These are phyloP conservation scores for Rosa rugosa DNA, from an alignment of 306 rosid genomes.

Conservation along the genomic window DNA sequence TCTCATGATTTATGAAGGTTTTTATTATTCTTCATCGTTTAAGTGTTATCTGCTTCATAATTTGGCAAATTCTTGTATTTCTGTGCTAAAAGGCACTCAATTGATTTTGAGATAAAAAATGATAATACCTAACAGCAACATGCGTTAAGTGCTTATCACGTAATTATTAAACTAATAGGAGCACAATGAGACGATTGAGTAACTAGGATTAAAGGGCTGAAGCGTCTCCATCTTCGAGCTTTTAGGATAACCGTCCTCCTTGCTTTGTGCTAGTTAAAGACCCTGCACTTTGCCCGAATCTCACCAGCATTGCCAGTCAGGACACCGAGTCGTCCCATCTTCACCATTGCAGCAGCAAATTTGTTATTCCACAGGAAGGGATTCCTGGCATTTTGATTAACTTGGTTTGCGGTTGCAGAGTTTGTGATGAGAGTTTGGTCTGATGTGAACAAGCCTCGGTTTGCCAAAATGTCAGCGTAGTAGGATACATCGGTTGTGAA, in stretches of 20 bases:
- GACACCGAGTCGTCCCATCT: constrained; percentile 62
- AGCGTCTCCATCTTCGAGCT: neutral
- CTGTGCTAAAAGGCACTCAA: neutral
- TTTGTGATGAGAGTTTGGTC: constrained; percentile 57
- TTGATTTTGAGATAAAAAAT: neutral
- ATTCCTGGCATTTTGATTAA: constrained; percentile 43
- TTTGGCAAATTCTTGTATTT: neutral
- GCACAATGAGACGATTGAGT: too few species aligned
- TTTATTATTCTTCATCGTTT: neutral
- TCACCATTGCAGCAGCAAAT: constrained; percentile 65
- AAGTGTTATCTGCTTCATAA: neutral
- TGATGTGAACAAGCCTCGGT: constrained; percentile 60
- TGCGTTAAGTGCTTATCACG: neutral
- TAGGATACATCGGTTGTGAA: constrained; percentile 39
- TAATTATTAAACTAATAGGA: too few species aligned
- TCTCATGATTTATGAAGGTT: constrained; percentile 5
- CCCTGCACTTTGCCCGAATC: constrained; percentile 62
- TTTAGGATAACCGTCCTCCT: neutral
- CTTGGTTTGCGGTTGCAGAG: constrained; percentile 46
- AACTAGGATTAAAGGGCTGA: too few species aligned
- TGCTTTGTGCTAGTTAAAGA: constrained; percentile 23
- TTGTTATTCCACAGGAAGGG: constrained; percentile 42
- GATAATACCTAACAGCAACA: neutral
- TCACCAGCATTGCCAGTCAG: constrained; percentile 53
- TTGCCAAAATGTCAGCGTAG: constrained; percentile 40